Percentiles rank a stretch among this genome's conserved stretches.
phyloP scores from a whole-genome alignment of 2,329 filamentous ascomycete species.

The Cadophora malorum region DNA sequence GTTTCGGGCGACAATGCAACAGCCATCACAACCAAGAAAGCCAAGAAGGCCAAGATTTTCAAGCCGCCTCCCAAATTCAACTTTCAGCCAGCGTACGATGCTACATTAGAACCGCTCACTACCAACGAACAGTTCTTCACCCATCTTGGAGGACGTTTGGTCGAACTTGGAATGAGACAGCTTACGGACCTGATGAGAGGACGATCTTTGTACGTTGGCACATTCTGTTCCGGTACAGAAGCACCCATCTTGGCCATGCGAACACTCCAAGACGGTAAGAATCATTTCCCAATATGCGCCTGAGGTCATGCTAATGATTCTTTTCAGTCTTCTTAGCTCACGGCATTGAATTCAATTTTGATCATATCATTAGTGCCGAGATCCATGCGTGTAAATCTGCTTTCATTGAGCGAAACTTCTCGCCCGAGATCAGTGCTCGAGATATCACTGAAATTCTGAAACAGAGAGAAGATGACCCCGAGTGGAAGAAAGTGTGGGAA shows the following conservation, averaged over 20 bases:
- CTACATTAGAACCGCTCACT: not conserved
- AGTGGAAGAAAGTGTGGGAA: not conserved
- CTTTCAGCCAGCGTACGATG: conserved; percentile 1
- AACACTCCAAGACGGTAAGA: conserved; percentile 4
- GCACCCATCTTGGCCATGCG: conserved; percentile 16
- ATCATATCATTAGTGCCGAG: conserved; percentile 68
- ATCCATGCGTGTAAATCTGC: conserved; percentile 69
- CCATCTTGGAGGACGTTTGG: not conserved
- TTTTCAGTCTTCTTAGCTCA: not conserved
- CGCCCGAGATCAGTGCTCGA: conserved; percentile 58
- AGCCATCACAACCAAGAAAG: too few species aligned
- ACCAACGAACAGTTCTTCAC: not conserved
- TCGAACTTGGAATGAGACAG: not conserved
- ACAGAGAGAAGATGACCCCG: not conserved
- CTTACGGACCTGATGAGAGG: not conserved
- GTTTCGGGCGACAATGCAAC: too few species aligned
- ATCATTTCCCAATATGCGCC: too few species aligned
- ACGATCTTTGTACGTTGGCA: conserved; percentile 11
- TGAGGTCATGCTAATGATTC: too few species aligned
- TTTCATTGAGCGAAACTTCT: conserved; percentile 67
- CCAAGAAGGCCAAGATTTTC: too few species aligned
- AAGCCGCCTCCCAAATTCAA: not conserved
- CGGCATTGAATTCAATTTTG: conserved; percentile 40
- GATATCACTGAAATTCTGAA: conserved; percentile 61
- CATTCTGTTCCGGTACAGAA: conserved; percentile 15